Evolutionary conservation across 2,329 filamentous ascomycete species (phyloP).

Genomic region (Aureobasidium sp.): DNA sequence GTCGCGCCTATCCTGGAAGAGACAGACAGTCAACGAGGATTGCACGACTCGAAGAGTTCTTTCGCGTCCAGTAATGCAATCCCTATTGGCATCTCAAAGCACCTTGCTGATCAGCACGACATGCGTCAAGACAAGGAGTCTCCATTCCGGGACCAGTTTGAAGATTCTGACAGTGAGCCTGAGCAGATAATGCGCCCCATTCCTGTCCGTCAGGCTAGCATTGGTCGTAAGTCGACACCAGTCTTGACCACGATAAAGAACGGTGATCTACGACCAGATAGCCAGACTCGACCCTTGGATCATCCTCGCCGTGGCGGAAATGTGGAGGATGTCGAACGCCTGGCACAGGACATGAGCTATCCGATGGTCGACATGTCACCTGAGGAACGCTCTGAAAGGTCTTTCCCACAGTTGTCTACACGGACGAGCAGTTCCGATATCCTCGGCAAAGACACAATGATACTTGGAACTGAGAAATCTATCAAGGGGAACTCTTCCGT

Average conservation of each 20-base stretch:
- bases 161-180: conserved; percentile 13
- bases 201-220: conserved; percentile 39
- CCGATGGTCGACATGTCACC: neutral
- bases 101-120: conserved; percentile 16
- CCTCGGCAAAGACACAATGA: neutral
- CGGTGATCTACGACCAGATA: conserved; percentile 21
- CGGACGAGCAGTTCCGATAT: conserved; percentile 1
- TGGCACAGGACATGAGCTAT: neutral
- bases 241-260: conserved; percentile 40
- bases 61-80: conserved; percentile 43
- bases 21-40: conserved; percentile 25
- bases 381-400: neutral
- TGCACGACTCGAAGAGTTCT: conserved; percentile 30
- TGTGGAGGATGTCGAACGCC: neutral
- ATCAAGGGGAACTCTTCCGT: neutral
- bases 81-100: conserved; percentile 28
- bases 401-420: neutral
- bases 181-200: conserved; percentile 28
- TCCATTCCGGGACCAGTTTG: conserved; percentile 7
- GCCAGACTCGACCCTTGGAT: neutral
- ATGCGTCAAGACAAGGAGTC: neutral
- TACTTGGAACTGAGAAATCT: neutral
- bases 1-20: conserved; percentile 43
- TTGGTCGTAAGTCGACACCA: conserved; percentile 39
- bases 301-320: neutral